These are phyloP conservation scores for Apiospora marii DNA, from an alignment of 2,329 filamentous ascomycete species.

Conservation along the genomic window DNA sequence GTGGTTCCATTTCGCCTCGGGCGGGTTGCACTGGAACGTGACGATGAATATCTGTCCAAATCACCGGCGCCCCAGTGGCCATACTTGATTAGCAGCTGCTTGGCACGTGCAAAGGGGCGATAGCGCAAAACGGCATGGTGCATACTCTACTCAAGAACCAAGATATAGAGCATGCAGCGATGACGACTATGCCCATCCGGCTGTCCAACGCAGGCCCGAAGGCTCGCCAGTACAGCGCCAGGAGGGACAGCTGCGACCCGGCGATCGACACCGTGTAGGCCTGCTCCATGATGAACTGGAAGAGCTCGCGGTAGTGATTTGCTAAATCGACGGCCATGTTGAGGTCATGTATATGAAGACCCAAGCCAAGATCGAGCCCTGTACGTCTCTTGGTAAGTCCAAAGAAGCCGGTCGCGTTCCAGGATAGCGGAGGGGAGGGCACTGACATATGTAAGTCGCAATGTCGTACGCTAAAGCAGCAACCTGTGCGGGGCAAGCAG, in stretches of 20 bases:
- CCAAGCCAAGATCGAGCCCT: conserved; percentile 23
- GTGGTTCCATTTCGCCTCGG: conserved; percentile 17
- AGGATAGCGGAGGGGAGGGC: not conserved
- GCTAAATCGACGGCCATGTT: not conserved
- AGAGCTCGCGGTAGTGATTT: conserved; percentile 15
- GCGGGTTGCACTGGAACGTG: conserved; percentile 24
- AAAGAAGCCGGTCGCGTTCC: too few relatives aligned
- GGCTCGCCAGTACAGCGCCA: conserved; percentile 24
- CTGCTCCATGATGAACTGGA: conserved; percentile 23
- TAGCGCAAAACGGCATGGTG: not conserved
- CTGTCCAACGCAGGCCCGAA: not conserved
- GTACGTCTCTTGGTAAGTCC: not conserved
- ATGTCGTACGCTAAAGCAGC: conserved; percentile 19
- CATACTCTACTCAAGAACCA: conserved; percentile 22
- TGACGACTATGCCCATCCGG: not conserved
- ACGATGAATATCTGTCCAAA: conserved; percentile 22
- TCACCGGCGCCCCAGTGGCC: not conserved
- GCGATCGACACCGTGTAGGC: conserved; percentile 22
- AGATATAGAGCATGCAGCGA: not conserved
- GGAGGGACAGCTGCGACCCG: conserved; percentile 20
- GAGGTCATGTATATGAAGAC: not conserved
- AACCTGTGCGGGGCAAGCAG: not conserved
- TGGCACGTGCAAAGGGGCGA: not conserved
- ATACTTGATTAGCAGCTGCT: not conserved
- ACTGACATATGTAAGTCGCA: conserved; percentile 9